Percentiles rank a stretch among this genome's conserved stretches.
Conservation (phyloP, 768 basidiomycete species). For the Serendipita sp. region DNA sequence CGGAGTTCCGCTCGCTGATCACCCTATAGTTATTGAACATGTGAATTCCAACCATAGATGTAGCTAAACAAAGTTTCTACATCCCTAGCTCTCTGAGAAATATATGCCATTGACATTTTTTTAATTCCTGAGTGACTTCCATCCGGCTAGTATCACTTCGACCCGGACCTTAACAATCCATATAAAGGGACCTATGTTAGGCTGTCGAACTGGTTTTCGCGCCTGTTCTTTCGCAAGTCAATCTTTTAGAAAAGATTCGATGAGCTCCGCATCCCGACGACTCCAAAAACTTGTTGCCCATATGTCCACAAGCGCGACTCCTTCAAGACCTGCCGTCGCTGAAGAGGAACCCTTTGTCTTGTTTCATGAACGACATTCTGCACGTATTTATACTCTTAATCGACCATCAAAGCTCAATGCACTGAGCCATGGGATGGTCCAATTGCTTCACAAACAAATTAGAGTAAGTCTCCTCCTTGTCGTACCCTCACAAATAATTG, state of each 20-base stretch:
- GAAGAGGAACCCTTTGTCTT: constrained; percentile 29
- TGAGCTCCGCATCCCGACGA: not conserved
- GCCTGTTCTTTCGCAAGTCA: not conserved
- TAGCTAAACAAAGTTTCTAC: too few relatives aligned
- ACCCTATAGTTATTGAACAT: too few relatives aligned
- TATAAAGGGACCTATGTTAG: too few relatives aligned
- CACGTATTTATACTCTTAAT: constrained; percentile 64
- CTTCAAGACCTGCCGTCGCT: constrained; percentile 16
- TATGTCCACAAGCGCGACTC: constrained; percentile 7
- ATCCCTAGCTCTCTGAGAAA: too few relatives aligned
- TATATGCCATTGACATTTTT: too few relatives aligned
- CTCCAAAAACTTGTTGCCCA: not conserved
- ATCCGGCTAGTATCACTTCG: too few relatives aligned
- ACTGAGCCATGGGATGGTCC: constrained; percentile 63
- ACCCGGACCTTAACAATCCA: too few relatives aligned
- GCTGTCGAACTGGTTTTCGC: too few relatives aligned
- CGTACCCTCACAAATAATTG: not conserved
- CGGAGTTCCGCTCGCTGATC: too few relatives aligned
- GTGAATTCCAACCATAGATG: too few relatives aligned
- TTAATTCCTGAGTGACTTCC: too few relatives aligned
- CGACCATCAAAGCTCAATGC: constrained; percentile 68
- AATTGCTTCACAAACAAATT: constrained; percentile 50
- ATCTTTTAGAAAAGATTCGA: not conserved
- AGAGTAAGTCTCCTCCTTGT: constrained; percentile 32
- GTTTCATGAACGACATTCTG: constrained; percentile 47